These are phyloP conservation scores for Nicotiana paniculata DNA, from an alignment of 257 asterid genomes.

Conservation along the genomic window DNA sequence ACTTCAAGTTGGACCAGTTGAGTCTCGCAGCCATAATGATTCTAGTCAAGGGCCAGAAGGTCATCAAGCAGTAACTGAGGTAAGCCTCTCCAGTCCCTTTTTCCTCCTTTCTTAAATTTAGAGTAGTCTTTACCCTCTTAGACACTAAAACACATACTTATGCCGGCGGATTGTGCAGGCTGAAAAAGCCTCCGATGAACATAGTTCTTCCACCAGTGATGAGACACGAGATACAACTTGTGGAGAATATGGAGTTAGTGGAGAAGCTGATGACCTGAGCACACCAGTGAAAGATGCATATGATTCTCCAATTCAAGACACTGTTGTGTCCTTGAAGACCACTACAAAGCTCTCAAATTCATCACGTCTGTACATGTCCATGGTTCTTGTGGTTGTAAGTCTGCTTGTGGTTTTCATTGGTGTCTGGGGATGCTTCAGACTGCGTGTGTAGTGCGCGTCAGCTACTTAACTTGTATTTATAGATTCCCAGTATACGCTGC, in stretches of 20 bases:
- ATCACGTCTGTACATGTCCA: slow-evolving; percentile 24
- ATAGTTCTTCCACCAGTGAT: slow-evolving; percentile 2
- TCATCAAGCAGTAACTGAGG: slow-evolving; percentile 31
- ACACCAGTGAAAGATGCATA: slow-evolving; percentile 4
- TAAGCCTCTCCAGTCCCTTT: slow-evolving; percentile 19
- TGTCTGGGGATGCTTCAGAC: slow-evolving; percentile 26
- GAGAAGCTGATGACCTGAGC: slow-evolving; percentile 6
- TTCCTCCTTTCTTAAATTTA: not conserved
- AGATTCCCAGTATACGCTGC: not conserved
- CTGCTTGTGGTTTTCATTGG: slow-evolving; percentile 34
- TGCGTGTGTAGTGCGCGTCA: not conserved
- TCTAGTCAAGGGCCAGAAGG: slow-evolving; percentile 17
- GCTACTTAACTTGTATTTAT: not conserved
- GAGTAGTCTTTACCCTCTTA: not conserved
- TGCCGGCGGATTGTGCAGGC: slow-evolving; percentile 44
- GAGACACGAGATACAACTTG: slow-evolving; percentile 19
- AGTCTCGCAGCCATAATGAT: slow-evolving; percentile 26
- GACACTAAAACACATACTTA: not conserved
- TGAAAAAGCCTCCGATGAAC: slow-evolving; percentile 14
- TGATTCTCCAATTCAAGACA: slow-evolving; percentile 6
- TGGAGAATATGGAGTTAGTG: slow-evolving; percentile 9
- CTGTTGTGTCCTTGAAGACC: slow-evolving; percentile 6
- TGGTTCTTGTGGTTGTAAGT: slow-evolving; percentile 39
- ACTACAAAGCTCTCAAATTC: slow-evolving; percentile 14
- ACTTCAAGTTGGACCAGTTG: slow-evolving; percentile 49